phyloP scores from a whole-genome alignment of 306 rosid species.

The Prunus salicina region DNA sequence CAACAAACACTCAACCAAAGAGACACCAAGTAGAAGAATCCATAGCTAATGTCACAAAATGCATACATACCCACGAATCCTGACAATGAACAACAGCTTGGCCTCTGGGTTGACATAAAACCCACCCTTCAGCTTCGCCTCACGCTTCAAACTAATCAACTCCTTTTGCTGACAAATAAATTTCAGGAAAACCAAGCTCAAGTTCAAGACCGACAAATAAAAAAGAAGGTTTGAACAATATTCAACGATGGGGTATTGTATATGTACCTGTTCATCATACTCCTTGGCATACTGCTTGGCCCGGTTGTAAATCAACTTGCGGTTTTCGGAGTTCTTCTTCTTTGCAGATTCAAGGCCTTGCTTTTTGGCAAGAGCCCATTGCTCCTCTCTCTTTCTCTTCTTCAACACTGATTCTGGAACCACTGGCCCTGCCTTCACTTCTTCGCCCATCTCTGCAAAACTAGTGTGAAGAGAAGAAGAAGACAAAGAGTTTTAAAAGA shows the following conservation, averaged over 20 bases:
- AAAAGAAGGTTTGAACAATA: not conserved
- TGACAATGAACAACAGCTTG: constrained; percentile 67
- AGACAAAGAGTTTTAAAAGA: not conserved
- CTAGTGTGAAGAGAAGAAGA: not conserved
- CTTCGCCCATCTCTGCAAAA: constrained; percentile 43
- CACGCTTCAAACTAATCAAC: constrained; percentile 68
- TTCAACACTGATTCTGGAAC: constrained; percentile 70
- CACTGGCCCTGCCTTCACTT: constrained; percentile 36
- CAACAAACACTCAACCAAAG: not conserved
- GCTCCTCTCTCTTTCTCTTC: constrained; percentile 65
- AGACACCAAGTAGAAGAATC: not conserved
- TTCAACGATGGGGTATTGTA: not conserved
- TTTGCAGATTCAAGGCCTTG: constrained; percentile 34
- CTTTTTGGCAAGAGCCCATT: constrained; percentile 56
- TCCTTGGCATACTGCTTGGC: constrained; percentile 62
- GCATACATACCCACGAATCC: constrained; percentile 68
- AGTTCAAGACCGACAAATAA: not conserved
- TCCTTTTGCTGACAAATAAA: constrained; percentile 48
- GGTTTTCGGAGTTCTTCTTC: constrained; percentile 44
- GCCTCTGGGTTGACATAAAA: constrained; percentile 78
- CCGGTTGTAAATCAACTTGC: constrained; percentile 55
- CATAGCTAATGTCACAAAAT: not conserved
- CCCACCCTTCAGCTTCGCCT: constrained; percentile 82
- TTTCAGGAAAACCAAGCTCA: not conserved
- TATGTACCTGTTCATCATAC: constrained; percentile 51